Percentiles rank a stretch among this genome's conserved stretches.
Conservation (phyloP, 78 protist species). For the Dictyostelium citrinum region DNA sequence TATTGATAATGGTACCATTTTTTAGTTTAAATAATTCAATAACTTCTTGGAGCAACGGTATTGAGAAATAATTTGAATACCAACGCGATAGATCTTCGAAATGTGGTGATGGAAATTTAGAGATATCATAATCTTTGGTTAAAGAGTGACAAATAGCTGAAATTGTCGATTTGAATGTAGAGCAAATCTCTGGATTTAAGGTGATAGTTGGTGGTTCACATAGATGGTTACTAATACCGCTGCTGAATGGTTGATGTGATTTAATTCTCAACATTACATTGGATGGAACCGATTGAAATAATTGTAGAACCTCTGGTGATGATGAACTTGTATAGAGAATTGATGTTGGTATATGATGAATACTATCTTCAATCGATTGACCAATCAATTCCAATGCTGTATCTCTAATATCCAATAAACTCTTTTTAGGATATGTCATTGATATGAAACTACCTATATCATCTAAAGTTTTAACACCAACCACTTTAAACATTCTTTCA, state of each 20-base stretch:
- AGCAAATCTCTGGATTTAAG: background rate
- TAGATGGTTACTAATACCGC: too few species aligned
- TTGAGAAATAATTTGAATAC: background rate
- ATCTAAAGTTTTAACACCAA: background rate
- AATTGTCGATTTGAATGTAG: background rate
- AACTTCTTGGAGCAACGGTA: background rate
- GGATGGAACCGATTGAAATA: background rate
- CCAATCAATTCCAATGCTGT: background rate
- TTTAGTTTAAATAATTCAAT: background rate
- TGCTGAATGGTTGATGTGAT: background rate
- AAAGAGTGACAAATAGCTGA: background rate
- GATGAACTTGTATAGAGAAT: constrained; percentile 11
- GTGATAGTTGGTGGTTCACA: background rate
- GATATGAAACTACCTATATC: background rate
- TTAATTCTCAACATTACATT: background rate
- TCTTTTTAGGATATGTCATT: background rate
- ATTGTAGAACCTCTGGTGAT: constrained; percentile 10
- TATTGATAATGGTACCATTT: too few species aligned
- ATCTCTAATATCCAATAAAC: background rate
- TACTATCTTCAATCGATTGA: background rate
- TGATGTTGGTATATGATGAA: background rate
- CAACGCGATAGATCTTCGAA: background rate
- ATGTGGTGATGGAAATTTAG: background rate
- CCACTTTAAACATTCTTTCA: background rate
- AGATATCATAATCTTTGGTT: background rate